Base-by-base conservation (phyloP, 495 filamentous ascomycete genomes). In the Bathelium albidoporum region DNA sequence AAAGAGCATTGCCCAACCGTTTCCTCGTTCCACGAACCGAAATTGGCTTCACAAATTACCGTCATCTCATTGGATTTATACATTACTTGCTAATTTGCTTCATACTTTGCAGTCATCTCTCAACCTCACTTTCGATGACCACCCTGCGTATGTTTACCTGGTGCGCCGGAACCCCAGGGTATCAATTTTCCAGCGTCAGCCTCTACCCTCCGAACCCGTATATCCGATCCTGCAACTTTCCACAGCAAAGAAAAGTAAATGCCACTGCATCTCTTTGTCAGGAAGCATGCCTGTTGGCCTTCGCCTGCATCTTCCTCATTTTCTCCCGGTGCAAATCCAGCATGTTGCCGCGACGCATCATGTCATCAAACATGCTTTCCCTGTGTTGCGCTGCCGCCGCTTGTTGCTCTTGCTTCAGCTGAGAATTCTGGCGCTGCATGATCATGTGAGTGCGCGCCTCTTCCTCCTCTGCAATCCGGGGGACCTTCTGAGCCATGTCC, bases 271-370 rank as follows among this genome's bases (percentile, higher is more conserved):
- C 7, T 58, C 22, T 14, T 2, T 26, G 26, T 62, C 58, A 62
- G 62, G 69, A 66, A 52, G 49, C 49, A 55, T 70, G 66, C 60
- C 78, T 78, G 70, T 85, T 89, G 2, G 87, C 88, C 22, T 78
- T 77, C 24, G 84, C 82, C 76, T 96, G 93, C 87, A 97, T 87
- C 72, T 80, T 83, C 67, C 89, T 78, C 82, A 97, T 81, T 0
- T 89, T 90, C 63, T 93, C 85, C 59, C 87, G 79, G 73, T 97
- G 93, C 44, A 86, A 78, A 49, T 89, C 88, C 39, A 87, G 77
- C 80, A 95, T 85, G 65, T 85, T 83, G 0, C 86, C 84, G 11
- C 83, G 84, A 53, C 89, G 80, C 90, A 95, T 94, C 62, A 84
- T 80, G 67, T 85, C 82, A 59, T 90, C 89, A 64, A 89, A 83